These are phyloP conservation scores for Marasmius oreades DNA, from an alignment of 1,284 basidiomycete genomes.

Conservation along the genomic window DNA sequence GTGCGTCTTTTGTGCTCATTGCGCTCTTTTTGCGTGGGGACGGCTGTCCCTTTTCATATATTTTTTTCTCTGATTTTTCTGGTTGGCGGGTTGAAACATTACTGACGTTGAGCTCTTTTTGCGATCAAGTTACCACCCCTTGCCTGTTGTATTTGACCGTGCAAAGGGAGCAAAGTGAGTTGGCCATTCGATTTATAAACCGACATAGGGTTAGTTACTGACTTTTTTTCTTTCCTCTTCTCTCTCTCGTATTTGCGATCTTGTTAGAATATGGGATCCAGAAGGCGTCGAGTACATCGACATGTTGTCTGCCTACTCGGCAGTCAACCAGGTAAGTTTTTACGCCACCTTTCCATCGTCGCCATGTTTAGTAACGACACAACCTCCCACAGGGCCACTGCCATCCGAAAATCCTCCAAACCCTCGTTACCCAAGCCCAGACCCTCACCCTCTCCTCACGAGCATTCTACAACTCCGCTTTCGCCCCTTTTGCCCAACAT, in stretches of 20 bases:
- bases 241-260: slow-evolving; percentile 14
- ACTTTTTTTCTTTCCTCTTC: background rate
- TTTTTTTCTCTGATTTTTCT: slow-evolving; percentile 21
- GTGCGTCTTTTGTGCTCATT: slow-evolving; percentile 45
- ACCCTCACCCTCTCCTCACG: slow-evolving; percentile 92
- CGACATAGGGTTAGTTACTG: slow-evolving; percentile 13
- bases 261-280: slow-evolving; percentile 93
- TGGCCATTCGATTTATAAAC: background rate
- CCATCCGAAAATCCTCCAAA: slow-evolving; percentile 84
- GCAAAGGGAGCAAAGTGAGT: slow-evolving; percentile 85
- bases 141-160: slow-evolving; percentile 92
- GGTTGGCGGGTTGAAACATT: slow-evolving; percentile 20
- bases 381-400: slow-evolving; percentile 85
- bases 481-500: slow-evolving; percentile 87
- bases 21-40: too few species aligned
- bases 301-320: slow-evolving; percentile 96
- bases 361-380: slow-evolving; percentile 8
- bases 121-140: slow-evolving; percentile 85
- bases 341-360: slow-evolving; percentile 1
- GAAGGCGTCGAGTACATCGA: slow-evolving; percentile 93
- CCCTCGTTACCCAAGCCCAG: slow-evolving; percentile 84
- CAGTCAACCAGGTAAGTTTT: slow-evolving; percentile 77
- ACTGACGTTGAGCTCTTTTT: slow-evolving; percentile 32
- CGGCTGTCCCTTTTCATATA: slow-evolving; percentile 8
- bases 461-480: slow-evolving; percentile 94